Base-by-base conservation (phyloP, 805 yeast genomes). In the Pichia exigua region DNA sequence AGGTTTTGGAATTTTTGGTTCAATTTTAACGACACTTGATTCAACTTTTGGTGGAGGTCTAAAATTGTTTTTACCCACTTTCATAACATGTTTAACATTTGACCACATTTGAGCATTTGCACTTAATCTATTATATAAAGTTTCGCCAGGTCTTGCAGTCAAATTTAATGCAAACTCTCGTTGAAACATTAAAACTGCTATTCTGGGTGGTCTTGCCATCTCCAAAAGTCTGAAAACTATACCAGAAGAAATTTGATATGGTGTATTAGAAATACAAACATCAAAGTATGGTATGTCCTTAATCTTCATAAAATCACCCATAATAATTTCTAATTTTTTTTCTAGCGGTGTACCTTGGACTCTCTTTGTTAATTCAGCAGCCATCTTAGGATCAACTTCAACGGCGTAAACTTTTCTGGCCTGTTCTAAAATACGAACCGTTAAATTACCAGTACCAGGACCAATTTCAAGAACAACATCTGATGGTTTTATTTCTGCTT, bases 21-120 rank as follows among this genome's bases (percentile, higher is more conserved):
- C 98, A 39, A 94, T 81, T 63, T 96, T 79, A 20, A 94, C 98
- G 46, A 94, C 99, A 38, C 95, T 85, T 0, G 97, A 90, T 68
- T 94, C 99, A 52, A 94, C 99, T 68, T 94, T 91, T 53, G 99
- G 99, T 12, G 99, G 99, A 24, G 99, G 99, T 61, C 97, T 78
- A 74, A 94, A 94, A 65, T 94, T 94, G 65, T 94, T 94, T 65
- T 83, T 86, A 24, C 98, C 98, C 30, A 94, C 99, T 69, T 94
- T 94, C 99, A 94, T 94, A 49, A 94, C 87, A 67, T 94, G 99
- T 9, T 95, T 90, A 17, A 94, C 97, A 58, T 88, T 88, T n/a
- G 97, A 97, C 97, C 98, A 94, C 98, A 94, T 92, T 65, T 94
- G 99, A 1, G 94, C 98, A 64, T 94, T 94, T 30, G 96, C 98